These are phyloP conservation scores for Ogataea trehalophila DNA, from an alignment of 805 yeast genomes.

Conservation along the genomic window DNA sequence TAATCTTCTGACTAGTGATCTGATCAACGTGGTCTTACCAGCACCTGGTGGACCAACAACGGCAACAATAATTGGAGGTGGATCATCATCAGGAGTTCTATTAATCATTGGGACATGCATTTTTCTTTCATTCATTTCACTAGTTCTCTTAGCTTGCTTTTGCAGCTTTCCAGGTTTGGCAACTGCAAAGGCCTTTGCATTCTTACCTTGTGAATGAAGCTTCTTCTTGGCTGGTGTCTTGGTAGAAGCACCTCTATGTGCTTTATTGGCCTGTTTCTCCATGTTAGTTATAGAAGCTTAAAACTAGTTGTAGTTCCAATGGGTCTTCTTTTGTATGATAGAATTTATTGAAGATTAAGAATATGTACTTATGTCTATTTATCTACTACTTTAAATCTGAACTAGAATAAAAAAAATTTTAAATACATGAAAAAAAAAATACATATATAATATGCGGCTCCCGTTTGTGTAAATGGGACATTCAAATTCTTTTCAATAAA, in stretches of 20 bases:
- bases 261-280: constrained; percentile 48
- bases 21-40: constrained; percentile 90
- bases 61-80: constrained; percentile 94
- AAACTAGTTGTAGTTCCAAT: too few species aligned
- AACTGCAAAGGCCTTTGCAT: constrained; percentile 81
- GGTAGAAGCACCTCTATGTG: constrained; percentile 61
- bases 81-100: constrained; percentile 94
- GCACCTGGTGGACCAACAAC: constrained; percentile 99
- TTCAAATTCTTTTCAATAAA: too few species aligned
- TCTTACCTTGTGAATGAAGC: constrained; percentile 79
- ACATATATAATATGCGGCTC: too few species aligned
- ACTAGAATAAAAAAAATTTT: too few species aligned
- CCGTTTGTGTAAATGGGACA: too few species aligned
- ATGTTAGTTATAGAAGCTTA: too few species aligned
- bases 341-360: too few species aligned
- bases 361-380: too few species aligned
- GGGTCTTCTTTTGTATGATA: too few species aligned
- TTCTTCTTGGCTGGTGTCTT: constrained; percentile 74
- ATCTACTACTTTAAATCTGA: too few species aligned
- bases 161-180: constrained; percentile 83
- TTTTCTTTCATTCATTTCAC: constrained; percentile 76
- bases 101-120: constrained; percentile 97
- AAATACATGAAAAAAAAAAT: too few species aligned
- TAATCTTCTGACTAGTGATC: constrained; percentile 80
- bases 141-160: constrained; percentile 75